Base-by-base conservation (phyloP, 164 flowering plant species). In the Aristolochia californica region DNA sequence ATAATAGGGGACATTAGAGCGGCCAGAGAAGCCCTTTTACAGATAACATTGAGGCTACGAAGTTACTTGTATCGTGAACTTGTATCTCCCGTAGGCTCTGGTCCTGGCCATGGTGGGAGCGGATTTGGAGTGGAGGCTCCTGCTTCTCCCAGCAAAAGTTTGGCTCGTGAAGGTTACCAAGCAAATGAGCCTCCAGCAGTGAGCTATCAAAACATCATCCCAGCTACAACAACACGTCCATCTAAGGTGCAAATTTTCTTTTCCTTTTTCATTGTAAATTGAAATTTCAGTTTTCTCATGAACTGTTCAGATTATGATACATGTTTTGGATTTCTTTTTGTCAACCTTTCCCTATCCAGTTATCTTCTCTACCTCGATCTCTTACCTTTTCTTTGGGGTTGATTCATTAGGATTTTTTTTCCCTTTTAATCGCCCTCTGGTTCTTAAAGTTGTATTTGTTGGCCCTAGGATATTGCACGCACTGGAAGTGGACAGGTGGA, bases 1-100 rank as follows among this genome's bases (percentile, higher is more conserved):
- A 90, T 94, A 62, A 81, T 76, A 20, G 99, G 97, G 51, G 95
- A 86, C 73, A 94, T 94, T 66, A 84, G 72, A 67, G 87, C 87
- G 64, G 85, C 97, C 57, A 76, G 99, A 64, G 85, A 80, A 63
- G 99, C 97, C 62, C 78, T 94, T 65, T 73, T 94, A 52, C 96
- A 90, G 77, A 68, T 94, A 73, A 90, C 99, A 49, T 72, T 79
- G 61, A 80, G 81, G 68, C 61, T 88, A 22, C 72, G 97, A 28
- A 80, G 75, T 69, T 70, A 75, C 55, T 48, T 88, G 17, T 90
- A 70, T 60, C 76, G 75, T 56, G 97, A 88, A 22, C 20, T 48
- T 34, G 73, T 79, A 57, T 80, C 69, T 61, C 66, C 71, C 20
- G 40, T 83, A 38, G 59, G 60, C 8, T 50, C 74, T 50, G 62